Evolutionary conservation across 2,329 filamentous ascomycete genomes (phyloP).

Genomic region (Diaporthe capsici): DNA sequence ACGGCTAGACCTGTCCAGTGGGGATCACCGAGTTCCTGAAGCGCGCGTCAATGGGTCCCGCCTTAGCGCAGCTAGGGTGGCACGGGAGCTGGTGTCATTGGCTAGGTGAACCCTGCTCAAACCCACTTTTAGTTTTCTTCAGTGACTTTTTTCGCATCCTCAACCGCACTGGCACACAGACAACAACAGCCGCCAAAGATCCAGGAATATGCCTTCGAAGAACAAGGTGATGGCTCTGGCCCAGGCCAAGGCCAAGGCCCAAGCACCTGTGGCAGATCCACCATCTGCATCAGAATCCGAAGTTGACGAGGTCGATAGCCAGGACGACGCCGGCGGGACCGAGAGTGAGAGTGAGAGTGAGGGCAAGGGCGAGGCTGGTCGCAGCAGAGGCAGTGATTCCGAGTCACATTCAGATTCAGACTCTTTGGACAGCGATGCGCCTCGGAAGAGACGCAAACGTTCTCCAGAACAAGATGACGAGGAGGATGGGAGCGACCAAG

Average conservation of each 20-base stretch:
- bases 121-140: slow-evolving; percentile 21
- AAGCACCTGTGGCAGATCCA: slow-evolving; percentile 9
- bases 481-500: slow-evolving; percentile 50
- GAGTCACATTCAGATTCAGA: slow-evolving; percentile 65
- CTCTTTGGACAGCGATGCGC: slow-evolving; percentile 57
- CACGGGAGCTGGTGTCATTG: slow-evolving; percentile 27
- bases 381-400: slow-evolving; percentile 7
- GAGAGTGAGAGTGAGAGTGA: slow-evolving; percentile 44
- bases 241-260: neutral
- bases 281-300: slow-evolving; percentile 24
- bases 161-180: neutral
- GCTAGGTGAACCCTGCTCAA: neutral
- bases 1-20: neutral
- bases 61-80: slow-evolving; percentile 23
- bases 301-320: neutral
- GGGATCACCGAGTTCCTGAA: neutral
- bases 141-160: slow-evolving; percentile 23
- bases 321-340: slow-evolving; percentile 32
- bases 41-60: slow-evolving; percentile 40
- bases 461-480: slow-evolving; percentile 48
- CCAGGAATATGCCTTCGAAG: slow-evolving; percentile 35
- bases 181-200: neutral
- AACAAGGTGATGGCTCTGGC: slow-evolving; percentile 24
- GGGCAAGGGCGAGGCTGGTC: slow-evolving; percentile 45
- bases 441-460: slow-evolving; percentile 59